A percentile compares a stretch with the other conserved stretches of the same genome.
Conservation (phyloP, 164 flowering plant genomes). For the Magnolia changhungtana region DNA sequence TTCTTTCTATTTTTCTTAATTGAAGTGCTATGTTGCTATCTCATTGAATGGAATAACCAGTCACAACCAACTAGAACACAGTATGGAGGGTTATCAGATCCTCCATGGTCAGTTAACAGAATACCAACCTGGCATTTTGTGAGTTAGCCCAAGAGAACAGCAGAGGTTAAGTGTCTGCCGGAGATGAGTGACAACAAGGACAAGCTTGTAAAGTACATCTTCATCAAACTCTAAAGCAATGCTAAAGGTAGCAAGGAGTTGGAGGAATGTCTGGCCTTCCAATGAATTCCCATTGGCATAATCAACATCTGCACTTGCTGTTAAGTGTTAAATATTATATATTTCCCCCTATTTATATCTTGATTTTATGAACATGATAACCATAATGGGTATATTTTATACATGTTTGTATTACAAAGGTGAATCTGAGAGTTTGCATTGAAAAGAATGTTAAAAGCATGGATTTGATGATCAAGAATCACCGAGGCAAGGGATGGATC, state of each 20-base stretch:
- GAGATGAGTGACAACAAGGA: constrained; percentile 57
- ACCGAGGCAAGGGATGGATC: no score
- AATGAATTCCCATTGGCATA: constrained; percentile 59
- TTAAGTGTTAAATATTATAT: no score
- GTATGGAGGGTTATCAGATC: constrained; percentile 22
- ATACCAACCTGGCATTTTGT: constrained; percentile 84
- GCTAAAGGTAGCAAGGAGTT: constrained; percentile 65
- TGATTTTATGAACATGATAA: no score
- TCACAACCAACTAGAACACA: background rate
- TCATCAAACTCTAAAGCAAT: constrained; percentile 75
- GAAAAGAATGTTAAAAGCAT: no score
- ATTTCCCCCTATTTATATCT: no score
- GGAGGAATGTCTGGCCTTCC: constrained; percentile 75
- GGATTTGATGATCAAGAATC: no score
- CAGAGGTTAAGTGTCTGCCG: constrained; percentile 71
- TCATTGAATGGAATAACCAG: constrained; percentile 11
- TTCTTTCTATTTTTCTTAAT: background rate
- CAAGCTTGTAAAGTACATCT: constrained; percentile 75
- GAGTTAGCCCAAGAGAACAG: constrained; percentile 66
- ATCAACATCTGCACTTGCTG: constrained; percentile 22
- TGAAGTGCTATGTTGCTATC: background rate
- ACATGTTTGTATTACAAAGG: no score
- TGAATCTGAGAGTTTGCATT: no score
- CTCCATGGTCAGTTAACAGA: constrained; percentile 35
- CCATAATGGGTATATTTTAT: no score